Base-by-base conservation (phyloP, 2,329 filamentous ascomycete genomes). In the Fusarium neocosmosporiellum region DNA sequence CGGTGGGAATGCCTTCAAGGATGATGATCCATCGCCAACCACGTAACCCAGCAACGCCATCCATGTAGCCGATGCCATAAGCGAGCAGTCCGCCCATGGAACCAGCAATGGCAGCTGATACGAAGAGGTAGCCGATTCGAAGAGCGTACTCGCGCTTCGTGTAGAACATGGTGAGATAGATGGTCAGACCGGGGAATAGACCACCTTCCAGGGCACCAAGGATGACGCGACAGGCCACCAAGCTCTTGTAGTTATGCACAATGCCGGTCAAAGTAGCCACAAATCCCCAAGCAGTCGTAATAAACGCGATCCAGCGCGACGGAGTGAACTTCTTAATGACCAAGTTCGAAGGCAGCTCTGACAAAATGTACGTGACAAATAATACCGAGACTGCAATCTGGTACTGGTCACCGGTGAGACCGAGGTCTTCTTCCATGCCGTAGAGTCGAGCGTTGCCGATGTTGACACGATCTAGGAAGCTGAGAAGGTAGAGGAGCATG, bases 391-490 rank as follows among this genome's bases (percentile, higher is more conserved):
- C 78, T 1, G 77, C 78, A 16, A 73, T 72, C 76, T 92, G 89
- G 74, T 89, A 92, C 75, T 91, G 86, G 53, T 87, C 86, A 3
- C 87, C 86, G 10, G 80, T 78, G 63, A 94, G 81, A 4, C 86
- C 83, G 6, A 93, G 83, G 70, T 92, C 90, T 66, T 87, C 82
- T 76, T 92, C 89, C 39, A 94, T 77, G 2, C 87, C 87, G 73
- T 91, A 92, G 2, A 93, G 83, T 5, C 88, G 84, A 11, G 90
- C 91, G 80, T 92, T 93, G 54, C 90, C 90, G 2, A 80, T 79
- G 46, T 80, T 80, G 39, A 80, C 78, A 9, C 79, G 79, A 61
- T 80, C 77, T 8, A 80, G 20, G 46, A 80, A 80, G 4, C 73
- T 77, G n/a, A 80, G 59, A 2, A 92, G 83, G 71, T 92, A 92